Percentiles rank a stretch among this genome's conserved stretches.
Evolutionary conservation across 345 rosid genomes (phyloP).

Genomic region (Salix exigua): DNA sequence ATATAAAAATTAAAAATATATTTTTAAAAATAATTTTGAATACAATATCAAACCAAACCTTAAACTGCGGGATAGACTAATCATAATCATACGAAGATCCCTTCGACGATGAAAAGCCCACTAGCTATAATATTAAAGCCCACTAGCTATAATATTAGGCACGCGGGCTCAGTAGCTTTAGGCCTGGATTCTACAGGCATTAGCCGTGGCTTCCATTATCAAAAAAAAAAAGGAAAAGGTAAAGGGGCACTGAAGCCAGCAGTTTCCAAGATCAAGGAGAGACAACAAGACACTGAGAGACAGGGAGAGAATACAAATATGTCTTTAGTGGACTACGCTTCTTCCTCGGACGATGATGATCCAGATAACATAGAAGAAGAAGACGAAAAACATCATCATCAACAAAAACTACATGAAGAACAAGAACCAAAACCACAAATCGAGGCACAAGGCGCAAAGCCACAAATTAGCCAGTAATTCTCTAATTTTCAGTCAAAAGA

Average conservation of each 20-base stretch:
- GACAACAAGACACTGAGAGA: not conserved
- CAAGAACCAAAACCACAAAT: not conserved
- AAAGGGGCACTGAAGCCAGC: not conserved
- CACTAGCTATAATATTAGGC: not conserved
- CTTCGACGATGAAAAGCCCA: too few relatives aligned
- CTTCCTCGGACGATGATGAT: constrained; percentile 58
- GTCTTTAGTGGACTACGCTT: constrained; percentile 71
- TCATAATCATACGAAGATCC: too few relatives aligned
- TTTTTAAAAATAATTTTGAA: too few relatives aligned
- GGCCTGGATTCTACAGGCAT: not conserved
- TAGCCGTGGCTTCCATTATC: not conserved
- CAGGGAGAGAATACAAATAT: constrained; percentile 22
- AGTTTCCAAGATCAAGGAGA: not conserved
- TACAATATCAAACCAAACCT: too few relatives aligned
- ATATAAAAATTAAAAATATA: too few relatives aligned
- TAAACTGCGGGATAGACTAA: too few relatives aligned
- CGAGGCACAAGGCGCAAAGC: constrained; percentile 19
- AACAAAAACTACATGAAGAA: not conserved
- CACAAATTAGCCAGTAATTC: constrained; percentile 30
- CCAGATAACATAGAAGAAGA: constrained; percentile 23
- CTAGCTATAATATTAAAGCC: too few relatives aligned
- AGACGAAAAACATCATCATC: constrained; percentile 3
- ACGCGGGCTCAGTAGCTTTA: not conserved
- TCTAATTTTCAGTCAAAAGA: not conserved
- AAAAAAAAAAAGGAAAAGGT: not conserved